Evolutionary conservation across 1,139 yeast species (phyloP).

Genomic region (Wickerhamomyces sp.): DNA sequence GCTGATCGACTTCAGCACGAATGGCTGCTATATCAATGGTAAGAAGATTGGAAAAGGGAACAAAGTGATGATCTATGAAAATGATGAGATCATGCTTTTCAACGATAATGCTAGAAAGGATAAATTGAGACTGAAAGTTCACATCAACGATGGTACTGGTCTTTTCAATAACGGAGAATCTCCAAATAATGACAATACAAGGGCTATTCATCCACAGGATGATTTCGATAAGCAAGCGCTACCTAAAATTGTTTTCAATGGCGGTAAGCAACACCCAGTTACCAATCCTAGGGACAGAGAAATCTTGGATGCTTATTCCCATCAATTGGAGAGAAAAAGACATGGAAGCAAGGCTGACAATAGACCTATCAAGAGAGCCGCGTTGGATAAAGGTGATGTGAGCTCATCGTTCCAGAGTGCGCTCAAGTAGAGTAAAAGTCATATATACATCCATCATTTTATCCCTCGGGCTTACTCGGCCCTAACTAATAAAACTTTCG

Average conservation of each 20-base stretch:
- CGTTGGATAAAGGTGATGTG: constrained; percentile 22
- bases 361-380: constrained; percentile 21
- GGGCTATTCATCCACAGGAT: constrained; percentile 12
- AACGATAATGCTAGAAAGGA: constrained; percentile 50
- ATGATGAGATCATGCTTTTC: constrained; percentile 63
- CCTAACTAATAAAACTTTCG: too few relatives aligned
- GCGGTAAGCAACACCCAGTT: background rate
- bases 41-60: constrained; percentile 53
- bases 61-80: constrained; percentile 55
- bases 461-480: too few relatives aligned
- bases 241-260: constrained; percentile 5
- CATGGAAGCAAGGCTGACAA: background rate
- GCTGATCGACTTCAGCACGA: constrained; percentile 76
- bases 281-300: background rate
- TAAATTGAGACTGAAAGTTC: constrained; percentile 47
- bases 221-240: constrained; percentile 12
- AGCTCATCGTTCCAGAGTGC: constrained; percentile 22
- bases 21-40: constrained; percentile 70
- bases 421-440: too few relatives aligned
- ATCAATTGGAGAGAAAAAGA: constrained; percentile 4
- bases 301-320: background rate
- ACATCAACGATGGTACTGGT: constrained; percentile 53
- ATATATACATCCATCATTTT: too few relatives aligned
- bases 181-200: background rate
- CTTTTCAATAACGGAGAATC: constrained; percentile 37